Base-by-base conservation (phyloP, 495 filamentous ascomycete species). In the Penicillium manginii region DNA sequence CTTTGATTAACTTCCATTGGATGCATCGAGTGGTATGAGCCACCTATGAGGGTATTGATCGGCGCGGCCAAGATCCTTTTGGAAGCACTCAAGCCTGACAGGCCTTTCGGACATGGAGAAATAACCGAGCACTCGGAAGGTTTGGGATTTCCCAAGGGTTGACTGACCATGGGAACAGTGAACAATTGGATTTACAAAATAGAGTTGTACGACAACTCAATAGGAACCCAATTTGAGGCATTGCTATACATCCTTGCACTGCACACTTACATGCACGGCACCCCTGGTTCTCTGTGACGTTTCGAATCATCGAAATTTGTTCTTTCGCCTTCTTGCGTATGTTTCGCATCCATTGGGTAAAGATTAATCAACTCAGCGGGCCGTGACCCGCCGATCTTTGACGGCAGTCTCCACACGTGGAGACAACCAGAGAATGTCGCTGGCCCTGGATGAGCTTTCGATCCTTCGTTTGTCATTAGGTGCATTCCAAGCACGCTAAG, bases 361-460 rank as follows among this genome's bases (percentile, higher is more conserved):
- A 17, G 40, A 43, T 43, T 43, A 18, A 43, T 43, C n/a, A n/a
- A 37, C 15, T 18, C 17, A 43, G 40, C 40, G 40, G 40, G 40
- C 17, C 40, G 17, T 18, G 40, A n/a, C 15, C n/a, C 40, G 40
- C 14, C 17, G 45, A 47, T 47, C 45, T 19, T n/a, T 47, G 19
- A 19, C 40, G 40, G 40, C 14, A 43, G 19, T n/a, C 19, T 47
- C 45, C 45, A 47, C 45, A 47, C 26, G 42, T 26, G 45, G 45
- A 26, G 45, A 22, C 11, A 9, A 10, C 8, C 3, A 26, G 4
- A 47, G 10, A 21, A 12, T 11, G n/a, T 43, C 15, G 40, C 40
- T 43, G 40, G 40, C 6, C 17, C 19, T 47, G 9, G n/a, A 47
- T 47, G 45, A 10, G 45, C 10, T 12, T 21, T 23, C 45, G 45